Evolutionary conservation across 2,329 filamentous ascomycete species (phyloP).

Genomic region (Curvularia hawaiiensis): DNA sequence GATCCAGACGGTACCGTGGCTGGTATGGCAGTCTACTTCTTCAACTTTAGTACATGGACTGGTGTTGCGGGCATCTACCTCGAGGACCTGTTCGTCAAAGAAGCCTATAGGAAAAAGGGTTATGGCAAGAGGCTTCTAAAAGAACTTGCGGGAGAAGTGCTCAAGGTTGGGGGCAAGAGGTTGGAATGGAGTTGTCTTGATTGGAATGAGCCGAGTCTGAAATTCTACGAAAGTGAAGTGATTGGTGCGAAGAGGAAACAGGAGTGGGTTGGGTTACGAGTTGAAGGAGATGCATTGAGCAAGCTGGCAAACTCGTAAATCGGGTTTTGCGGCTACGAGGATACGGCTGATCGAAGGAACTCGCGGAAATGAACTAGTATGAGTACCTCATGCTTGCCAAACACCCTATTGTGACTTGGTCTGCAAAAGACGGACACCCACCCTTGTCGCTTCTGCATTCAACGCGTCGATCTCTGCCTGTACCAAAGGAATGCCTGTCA

Average conservation of each 20-base stretch:
- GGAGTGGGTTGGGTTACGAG: constrained; percentile 77
- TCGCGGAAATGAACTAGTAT: neutral
- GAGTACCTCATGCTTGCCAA: neutral
- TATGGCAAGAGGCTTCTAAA: constrained; percentile 79
- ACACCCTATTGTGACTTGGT: neutral
- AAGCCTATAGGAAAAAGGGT: constrained; percentile 71
- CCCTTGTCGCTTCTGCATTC: constrained; percentile 55
- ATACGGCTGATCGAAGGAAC: neutral
- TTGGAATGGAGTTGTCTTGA: constrained; percentile 91
- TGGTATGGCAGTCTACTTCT: constrained; percentile 90
- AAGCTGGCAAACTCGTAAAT: constrained; percentile 55
- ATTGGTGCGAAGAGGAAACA: constrained; percentile 68
- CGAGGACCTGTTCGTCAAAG: constrained; percentile 87
- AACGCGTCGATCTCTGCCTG: constrained; percentile 54
- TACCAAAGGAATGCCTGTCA: constrained; percentile 56
- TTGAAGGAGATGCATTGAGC: constrained; percentile 68
- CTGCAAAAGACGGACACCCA: constrained; percentile 36
- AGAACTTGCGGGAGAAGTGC: constrained; percentile 78
- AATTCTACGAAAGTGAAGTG: constrained; percentile 69
- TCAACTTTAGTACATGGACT: constrained; percentile 95
- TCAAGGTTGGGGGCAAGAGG: constrained; percentile 72
- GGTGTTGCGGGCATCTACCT: constrained; percentile 88
- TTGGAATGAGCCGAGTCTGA: constrained; percentile 90
- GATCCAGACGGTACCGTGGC: constrained; percentile 56
- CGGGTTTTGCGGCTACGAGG: neutral